Conservation (phyloP, 2,329 filamentous ascomycete genomes). For the Fusarium armeniacum region DNA sequence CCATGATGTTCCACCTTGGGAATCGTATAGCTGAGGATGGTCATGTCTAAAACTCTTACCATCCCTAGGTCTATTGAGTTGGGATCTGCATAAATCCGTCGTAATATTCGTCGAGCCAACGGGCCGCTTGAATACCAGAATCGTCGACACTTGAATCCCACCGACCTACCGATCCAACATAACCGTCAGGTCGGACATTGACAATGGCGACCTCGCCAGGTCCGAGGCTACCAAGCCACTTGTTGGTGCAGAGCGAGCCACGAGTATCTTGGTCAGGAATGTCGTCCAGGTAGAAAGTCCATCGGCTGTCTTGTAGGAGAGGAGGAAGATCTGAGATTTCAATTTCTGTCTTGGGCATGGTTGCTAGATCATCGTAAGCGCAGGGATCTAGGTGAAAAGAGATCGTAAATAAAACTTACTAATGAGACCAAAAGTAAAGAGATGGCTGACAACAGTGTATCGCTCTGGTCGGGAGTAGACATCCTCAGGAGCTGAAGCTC, state of each 20-base stretch:
- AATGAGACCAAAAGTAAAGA: slow-evolving; percentile 78
- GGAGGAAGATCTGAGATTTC: slow-evolving; percentile 76
- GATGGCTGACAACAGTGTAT: slow-evolving; percentile 75
- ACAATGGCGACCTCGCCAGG: slow-evolving; percentile 72
- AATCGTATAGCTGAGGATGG: slow-evolving; percentile 32
- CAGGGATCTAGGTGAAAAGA: not conserved
- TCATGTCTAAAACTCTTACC: slow-evolving; percentile 39
- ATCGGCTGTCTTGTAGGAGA: slow-evolving; percentile 73
- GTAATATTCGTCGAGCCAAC: slow-evolving; percentile 69
- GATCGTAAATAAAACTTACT: slow-evolving; percentile 61
- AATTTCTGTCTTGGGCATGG: slow-evolving; percentile 71
- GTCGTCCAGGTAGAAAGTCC: slow-evolving; percentile 81
- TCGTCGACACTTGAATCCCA: slow-evolving; percentile 67
- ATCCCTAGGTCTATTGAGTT: slow-evolving; percentile 31
- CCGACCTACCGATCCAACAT: slow-evolving; percentile 74
- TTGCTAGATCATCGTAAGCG: slow-evolving; percentile 58
- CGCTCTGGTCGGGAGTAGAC: slow-evolving; percentile 76
- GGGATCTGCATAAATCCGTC: slow-evolving; percentile 68
- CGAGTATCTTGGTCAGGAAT: slow-evolving; percentile 68
- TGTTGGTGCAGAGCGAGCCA: slow-evolving; percentile 70
- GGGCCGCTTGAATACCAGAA: slow-evolving; percentile 65
- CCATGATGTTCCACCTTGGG: slow-evolving; percentile 22
- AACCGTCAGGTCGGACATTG: slow-evolving; percentile 80
- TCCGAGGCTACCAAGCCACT: slow-evolving; percentile 75
- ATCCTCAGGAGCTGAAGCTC: slow-evolving; percentile 71